Evolutionary conservation across 2,329 filamentous ascomycete species (phyloP).

Genomic region (Cordyceps cateniannulata): DNA sequence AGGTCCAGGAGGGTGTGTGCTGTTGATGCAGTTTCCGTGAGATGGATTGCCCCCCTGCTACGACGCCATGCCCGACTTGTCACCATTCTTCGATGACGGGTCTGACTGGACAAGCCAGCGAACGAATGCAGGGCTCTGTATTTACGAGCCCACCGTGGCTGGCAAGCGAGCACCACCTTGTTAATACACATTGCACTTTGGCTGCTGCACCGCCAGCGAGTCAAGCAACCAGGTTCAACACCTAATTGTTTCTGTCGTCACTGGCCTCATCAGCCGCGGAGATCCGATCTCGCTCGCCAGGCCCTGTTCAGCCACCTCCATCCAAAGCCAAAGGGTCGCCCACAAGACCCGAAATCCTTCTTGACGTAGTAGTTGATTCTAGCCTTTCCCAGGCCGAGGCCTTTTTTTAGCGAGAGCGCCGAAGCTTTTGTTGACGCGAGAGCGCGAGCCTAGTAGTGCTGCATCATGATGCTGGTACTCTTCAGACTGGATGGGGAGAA

Average conservation of each 20-base stretch:
- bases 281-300: constrained; percentile 9
- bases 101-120: neutral
- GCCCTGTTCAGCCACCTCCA: constrained; percentile 1
- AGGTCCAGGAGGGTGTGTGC: neutral
- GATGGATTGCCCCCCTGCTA: constrained; percentile 1
- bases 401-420: neutral
- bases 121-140: neutral
- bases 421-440: neutral
- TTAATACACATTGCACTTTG: neutral
- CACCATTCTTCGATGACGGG: constrained; percentile 5
- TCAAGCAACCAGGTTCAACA: neutral
- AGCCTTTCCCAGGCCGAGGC: neutral
- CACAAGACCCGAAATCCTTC: neutral
- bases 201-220: neutral
- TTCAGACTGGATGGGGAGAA: neutral
- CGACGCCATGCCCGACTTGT: constrained; percentile 2
- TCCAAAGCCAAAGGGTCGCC: neutral
- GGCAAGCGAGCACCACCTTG: neutral
- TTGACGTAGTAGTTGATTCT: neutral
- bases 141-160: neutral
- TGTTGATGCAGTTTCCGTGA: neutral
- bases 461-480: neutral
- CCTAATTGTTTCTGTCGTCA: constrained; percentile 2
- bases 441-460: neutral
- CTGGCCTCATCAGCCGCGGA: constrained; percentile 9